Conservation (phyloP, 805 yeast genomes). For the Candida michaelii region DNA sequence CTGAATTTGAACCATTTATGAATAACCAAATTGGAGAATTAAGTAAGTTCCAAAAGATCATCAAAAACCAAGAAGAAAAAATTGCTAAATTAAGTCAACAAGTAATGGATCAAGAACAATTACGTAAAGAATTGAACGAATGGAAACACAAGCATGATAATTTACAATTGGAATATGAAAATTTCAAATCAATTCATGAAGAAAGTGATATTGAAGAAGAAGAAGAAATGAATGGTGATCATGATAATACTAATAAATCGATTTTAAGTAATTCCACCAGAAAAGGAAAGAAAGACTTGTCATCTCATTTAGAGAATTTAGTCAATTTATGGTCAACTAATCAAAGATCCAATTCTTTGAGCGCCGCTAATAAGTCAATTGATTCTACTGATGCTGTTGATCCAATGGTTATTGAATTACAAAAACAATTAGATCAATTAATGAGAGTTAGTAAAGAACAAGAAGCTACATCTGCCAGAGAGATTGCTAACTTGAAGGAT, state of each 20-base stretch:
- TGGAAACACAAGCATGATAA: conserved; percentile 47
- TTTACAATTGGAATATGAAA: conserved; percentile 44
- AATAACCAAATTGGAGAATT: conserved; percentile 53
- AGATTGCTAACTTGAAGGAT: conserved; percentile 21
- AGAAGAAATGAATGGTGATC: conserved; percentile 20
- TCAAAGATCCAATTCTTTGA: conserved; percentile 14
- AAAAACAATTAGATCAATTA: conserved; percentile 57
- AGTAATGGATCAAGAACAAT: conserved; percentile 43
- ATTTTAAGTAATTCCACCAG: conserved; percentile 23
- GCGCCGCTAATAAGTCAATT: conserved; percentile 9
- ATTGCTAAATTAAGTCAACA: conserved; percentile 42
- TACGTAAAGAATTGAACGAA: conserved; percentile 47
- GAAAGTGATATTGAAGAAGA: conserved; percentile 36
- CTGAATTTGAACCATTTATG: conserved; percentile 53
- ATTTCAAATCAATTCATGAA: conserved; percentile 35
- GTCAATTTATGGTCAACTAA: conserved; percentile 32
- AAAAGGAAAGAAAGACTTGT: conserved; percentile 28
- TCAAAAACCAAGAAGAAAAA: conserved; percentile 51
- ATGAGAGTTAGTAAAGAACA: conserved; percentile 46
- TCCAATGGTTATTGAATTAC: conserved; percentile 42
- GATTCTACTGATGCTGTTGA: conserved; percentile 10
- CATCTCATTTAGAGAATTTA: conserved; percentile 35
- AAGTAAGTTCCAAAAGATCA: conserved; percentile 51
- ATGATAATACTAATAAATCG: conserved; percentile 19
- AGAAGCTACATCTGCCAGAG: conserved; percentile 36